These are phyloP conservation scores for Epichloe bromicola DNA, from an alignment of 2,329 filamentous ascomycete species.

Conservation along the genomic window DNA sequence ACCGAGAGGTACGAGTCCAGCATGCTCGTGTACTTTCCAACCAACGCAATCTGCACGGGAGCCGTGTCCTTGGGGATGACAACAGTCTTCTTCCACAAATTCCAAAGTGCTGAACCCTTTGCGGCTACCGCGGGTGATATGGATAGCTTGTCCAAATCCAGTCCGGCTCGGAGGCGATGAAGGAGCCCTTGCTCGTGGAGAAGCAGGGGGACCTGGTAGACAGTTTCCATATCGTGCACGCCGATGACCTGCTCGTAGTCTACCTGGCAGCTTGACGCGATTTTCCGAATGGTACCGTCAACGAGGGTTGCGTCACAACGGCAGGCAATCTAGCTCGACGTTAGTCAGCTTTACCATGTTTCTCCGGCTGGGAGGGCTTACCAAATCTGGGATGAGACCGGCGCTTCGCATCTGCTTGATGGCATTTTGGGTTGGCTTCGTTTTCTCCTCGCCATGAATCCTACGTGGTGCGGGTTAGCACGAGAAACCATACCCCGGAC, in stretches of 20 bases:
- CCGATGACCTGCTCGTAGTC: conserved; percentile 73
- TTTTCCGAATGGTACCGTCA: conserved; percentile 65
- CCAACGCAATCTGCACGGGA: conserved; percentile 67
- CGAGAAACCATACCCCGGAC: neutral
- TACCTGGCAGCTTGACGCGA: conserved; percentile 80
- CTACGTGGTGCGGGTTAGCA: conserved; percentile 10
- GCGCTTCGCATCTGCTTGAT: conserved; percentile 74
- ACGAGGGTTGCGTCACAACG: conserved; percentile 72
- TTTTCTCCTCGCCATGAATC: conserved; percentile 65
- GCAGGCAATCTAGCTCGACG: conserved; percentile 60
- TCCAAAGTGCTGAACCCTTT: conserved; percentile 60
- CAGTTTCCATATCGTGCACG: conserved; percentile 81
- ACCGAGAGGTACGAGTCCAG: conserved; percentile 80
- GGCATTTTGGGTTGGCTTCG: conserved; percentile 88
- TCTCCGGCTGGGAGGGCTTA: conserved; percentile 22
- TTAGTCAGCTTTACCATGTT: neutral
- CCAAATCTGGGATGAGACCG: conserved; percentile 59
- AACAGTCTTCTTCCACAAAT: conserved; percentile 59
- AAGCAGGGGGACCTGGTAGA: conserved; percentile 74
- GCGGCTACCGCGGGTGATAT: conserved; percentile 40
- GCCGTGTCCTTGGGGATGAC: conserved; percentile 41
- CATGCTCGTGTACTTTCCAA: conserved; percentile 81
- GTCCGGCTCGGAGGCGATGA: conserved; percentile 47
- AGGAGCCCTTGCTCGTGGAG: conserved; percentile 71
- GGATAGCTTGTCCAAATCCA: conserved; percentile 48